Base-by-base conservation (phyloP, 257 asterid genomes). In the Echites panduratus region DNA sequence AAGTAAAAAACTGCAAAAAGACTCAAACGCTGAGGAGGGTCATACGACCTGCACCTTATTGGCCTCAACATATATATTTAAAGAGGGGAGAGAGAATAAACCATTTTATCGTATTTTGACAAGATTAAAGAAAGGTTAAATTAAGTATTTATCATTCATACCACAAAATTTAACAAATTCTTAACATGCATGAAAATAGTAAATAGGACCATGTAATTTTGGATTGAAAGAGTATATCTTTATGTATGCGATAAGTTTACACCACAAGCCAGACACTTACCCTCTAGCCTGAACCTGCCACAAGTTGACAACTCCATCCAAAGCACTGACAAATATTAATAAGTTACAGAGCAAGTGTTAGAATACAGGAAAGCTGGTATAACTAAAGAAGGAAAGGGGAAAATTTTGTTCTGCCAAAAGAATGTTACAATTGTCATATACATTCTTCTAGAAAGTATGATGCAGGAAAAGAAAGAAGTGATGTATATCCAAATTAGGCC, bases 301-400 rank as follows among this genome's bases (percentile, higher is more conserved):
- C 80, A 94, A 79, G 81, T 94, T 94, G 83, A 92, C 88, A 47
- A 83, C 66, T 79, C 98, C 99, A 79, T 94, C 98, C 90, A 94
- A 79, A 4, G 99, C 93, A 82, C 99, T 94, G 98, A n/a, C 65
- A 66, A 63, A 70, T 52, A 56, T 64, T 41, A 66, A 70, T 14
- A 35, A 62, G 26, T 29, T 26, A 16, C 49, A 47, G 3, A 26
- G 56, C 50, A 45, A 47, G 27, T 58, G 7, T 74, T 65, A 70
- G 66, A 58, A 49, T 56, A n/a, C 41, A 9, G 24, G 53, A 32
- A 29, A 53, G 41, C 52, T 49, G 22, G 49, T 8, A 29, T 41
- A 43, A 14, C 35, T 38, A 40, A 44, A 67, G 43, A 27, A 67
- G 40, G 29, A 20, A 3, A 16, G 10, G 68, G 4, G 22, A 26